Conservation (phyloP, 192 early-diverging fungal species). For the Pecoramyces ruminantium region DNA sequence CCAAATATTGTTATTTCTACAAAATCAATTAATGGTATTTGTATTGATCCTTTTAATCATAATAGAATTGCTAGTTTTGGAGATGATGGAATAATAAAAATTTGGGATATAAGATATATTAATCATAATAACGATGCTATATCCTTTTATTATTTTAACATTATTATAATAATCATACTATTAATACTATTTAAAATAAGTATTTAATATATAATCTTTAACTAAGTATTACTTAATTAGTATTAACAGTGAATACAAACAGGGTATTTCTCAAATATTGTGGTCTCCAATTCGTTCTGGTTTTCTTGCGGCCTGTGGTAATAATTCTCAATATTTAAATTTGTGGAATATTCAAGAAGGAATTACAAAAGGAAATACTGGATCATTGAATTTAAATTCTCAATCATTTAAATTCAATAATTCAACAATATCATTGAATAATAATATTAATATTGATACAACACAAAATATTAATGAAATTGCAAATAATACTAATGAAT, state of each 20-base stretch:
- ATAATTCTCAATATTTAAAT: slow-evolving; percentile 28
- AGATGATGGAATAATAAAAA: slow-evolving; percentile 39
- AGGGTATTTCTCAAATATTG: slow-evolving; percentile 27
- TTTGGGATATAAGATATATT: slow-evolving; percentile 61
- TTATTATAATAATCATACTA: no score
- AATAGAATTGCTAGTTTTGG: slow-evolving; percentile 53
- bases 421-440: slow-evolving; percentile 12
- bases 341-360: slow-evolving; percentile 55
- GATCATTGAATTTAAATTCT: slow-evolving; percentile 16
- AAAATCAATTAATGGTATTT: slow-evolving; percentile 50
- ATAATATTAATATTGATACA: neutral
- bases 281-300: slow-evolving; percentile 43
- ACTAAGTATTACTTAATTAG: neutral
- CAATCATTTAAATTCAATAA: slow-evolving; percentile 25
- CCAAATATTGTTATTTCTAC: slow-evolving; percentile 36
- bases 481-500: neutral
- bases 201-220: neutral
- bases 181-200: no score
- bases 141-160: slow-evolving; percentile 13
- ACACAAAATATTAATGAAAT: neutral
- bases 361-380: slow-evolving; percentile 2
- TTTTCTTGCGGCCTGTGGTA: slow-evolving; percentile 33
- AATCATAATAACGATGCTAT: slow-evolving; percentile 28
- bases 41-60: slow-evolving; percentile 46
- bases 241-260: neutral